Percentiles rank a stretch among this genome's conserved stretches.
Conservation (phyloP, 129 eudicot genomes). For the Flaveria bidentis region DNA sequence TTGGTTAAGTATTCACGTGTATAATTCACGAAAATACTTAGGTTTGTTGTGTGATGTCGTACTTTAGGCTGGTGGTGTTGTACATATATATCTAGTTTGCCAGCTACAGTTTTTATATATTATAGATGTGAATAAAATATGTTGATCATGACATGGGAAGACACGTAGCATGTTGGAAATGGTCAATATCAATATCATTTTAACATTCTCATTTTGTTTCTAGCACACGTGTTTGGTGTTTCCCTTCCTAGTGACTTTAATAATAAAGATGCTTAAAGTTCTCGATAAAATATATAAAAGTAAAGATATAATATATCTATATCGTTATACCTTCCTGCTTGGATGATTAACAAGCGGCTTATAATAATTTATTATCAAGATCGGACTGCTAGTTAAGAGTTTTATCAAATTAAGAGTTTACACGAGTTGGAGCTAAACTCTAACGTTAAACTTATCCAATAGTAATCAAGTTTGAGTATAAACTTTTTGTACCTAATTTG, state of each 20-base stretch:
- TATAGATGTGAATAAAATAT: background rate
- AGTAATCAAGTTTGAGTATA: no score
- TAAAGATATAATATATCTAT: background rate
- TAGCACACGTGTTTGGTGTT: conserved; percentile 35
- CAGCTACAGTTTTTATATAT: no score
- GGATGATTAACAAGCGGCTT: no score
- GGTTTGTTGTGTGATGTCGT: background rate
- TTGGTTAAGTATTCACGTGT: no score
- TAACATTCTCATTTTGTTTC: conserved; percentile 28
- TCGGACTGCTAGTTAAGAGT: no score
- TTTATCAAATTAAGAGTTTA: no score
- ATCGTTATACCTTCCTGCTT: background rate
- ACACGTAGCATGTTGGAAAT: conserved; percentile 37
- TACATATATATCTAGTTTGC: no score
- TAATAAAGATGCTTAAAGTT: conserved; percentile 16
- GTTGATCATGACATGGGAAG: conserved; percentile 20
- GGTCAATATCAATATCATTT: conserved; percentile 29
- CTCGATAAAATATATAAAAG: background rate
- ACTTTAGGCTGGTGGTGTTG: no score
- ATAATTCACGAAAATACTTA: background rate
- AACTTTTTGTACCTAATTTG: no score
- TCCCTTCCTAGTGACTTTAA: conserved; percentile 23
- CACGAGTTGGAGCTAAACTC: no score
- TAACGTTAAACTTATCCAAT: no score
- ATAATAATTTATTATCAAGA: no score